Percentiles rank a stretch among this genome's conserved stretches.
Evolutionary conservation across 495 filamentous ascomycete genomes (phyloP).

Genomic region (Neurospora tetraspora): DNA sequence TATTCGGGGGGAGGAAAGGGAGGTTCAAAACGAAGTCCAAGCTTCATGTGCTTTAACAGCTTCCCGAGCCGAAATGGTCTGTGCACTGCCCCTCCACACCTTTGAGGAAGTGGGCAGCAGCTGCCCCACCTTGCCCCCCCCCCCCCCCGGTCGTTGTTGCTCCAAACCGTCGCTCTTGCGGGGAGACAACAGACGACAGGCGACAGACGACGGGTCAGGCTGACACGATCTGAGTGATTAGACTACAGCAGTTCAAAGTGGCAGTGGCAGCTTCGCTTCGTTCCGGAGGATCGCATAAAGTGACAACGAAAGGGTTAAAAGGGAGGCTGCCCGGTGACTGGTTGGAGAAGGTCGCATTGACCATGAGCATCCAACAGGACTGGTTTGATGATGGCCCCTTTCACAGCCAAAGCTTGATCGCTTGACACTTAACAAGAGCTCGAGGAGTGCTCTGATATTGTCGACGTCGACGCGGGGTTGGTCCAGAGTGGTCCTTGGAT

Average conservation of each 20-base stretch:
- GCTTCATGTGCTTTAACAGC: not conserved
- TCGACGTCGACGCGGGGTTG: not conserved
- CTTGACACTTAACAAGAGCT: too few species aligned
- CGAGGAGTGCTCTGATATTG: not conserved
- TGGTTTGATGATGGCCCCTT: not conserved
- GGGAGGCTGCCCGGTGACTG: not conserved
- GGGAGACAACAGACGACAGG: not conserved
- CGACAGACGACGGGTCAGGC: not conserved
- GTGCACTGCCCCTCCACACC: constrained; percentile 20
- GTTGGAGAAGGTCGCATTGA: not conserved
- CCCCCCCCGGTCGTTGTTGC: constrained; percentile 3
- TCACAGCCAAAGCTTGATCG: not conserved
- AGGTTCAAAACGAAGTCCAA: not conserved
- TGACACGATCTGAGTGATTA: not conserved
- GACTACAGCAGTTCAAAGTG: not conserved
- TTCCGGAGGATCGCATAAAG: not conserved
- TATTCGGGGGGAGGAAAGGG: not conserved
- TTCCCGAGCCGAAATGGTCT: constrained; percentile 8
- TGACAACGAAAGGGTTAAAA: not conserved
- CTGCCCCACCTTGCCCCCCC: constrained; percentile 16
- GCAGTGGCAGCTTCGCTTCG: not conserved
- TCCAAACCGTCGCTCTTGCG: constrained; percentile 17
- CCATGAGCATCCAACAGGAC: not conserved
- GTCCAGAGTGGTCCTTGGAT: not conserved
- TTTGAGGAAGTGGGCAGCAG: constrained; percentile 6